Conservation (phyloP, 2,329 filamentous ascomycete species). For the Parastagonospora nodorum region DNA sequence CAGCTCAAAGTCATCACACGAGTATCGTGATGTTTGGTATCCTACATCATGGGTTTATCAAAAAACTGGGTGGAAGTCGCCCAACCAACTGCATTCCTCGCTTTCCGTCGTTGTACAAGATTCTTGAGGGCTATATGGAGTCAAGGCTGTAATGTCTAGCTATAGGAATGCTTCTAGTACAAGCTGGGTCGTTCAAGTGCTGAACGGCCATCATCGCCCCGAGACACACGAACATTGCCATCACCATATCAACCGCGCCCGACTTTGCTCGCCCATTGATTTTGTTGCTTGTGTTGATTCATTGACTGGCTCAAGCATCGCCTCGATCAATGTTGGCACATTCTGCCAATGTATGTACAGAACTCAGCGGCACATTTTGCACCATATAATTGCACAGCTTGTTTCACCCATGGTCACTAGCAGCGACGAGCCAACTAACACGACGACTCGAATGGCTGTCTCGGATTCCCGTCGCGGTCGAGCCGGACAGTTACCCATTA, state of each 20-base stretch:
- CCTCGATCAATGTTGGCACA: too few species aligned
- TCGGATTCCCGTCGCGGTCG: constrained; percentile 21
- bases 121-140: constrained; percentile 14
- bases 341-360: too few species aligned
- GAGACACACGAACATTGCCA: constrained; percentile 32
- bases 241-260: constrained; percentile 7
- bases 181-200: constrained; percentile 14
- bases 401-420: background rate
- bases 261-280: background rate
- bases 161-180: constrained; percentile 24
- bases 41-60: background rate
- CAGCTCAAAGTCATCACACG: background rate
- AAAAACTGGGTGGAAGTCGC: constrained; percentile 11
- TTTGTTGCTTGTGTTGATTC: background rate
- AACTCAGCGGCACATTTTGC: too few species aligned
- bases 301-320: too few species aligned
- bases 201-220: constrained; percentile 20
- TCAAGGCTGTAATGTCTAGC: constrained; percentile 3
- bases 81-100: constrained; percentile 23
- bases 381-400: too few species aligned
- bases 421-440: constrained; percentile 2
- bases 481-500: constrained; percentile 22
- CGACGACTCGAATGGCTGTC: constrained; percentile 25
- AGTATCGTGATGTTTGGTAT: background rate
- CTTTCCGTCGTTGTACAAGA: constrained; percentile 17